Base-by-base conservation (phyloP, 2,329 filamentous ascomycete genomes). In the Fusarium nodosum region DNA sequence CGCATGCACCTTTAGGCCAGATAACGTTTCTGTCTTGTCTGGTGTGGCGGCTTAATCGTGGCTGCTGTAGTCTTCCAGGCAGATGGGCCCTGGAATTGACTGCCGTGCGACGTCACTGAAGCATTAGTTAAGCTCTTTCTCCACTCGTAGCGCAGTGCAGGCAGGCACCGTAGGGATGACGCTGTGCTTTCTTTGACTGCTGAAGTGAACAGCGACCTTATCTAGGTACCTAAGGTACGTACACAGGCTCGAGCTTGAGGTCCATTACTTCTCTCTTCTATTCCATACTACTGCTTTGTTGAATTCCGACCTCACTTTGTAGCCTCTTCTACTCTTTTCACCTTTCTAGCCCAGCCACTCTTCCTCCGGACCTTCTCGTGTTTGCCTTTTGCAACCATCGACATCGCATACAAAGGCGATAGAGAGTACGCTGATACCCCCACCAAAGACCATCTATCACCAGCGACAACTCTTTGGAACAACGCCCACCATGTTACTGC, bases 401-500 rank as follows among this genome's bases (percentile, higher is more conserved):
- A 26, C 34, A 36, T 30, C 42, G n/a, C 10, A 16, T 46, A n/a
- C 45, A 42, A 31, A 56, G 34, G 28, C 44, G 54, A 26, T 42
- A 38, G 34, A 62, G 47, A 57, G 28, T 54, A 56, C 60, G 45
- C 22, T 42, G 16, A 47, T 26, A 60, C 57, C 67, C 68, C 68
- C 68, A 56, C 67, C 50, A 71, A 48, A 47, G 39, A 15, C 36
- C 24, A 20, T 50, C 18, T 28, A 47, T 51, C 45, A 30, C 58
- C 38, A 55, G 42, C 65, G 51, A 45, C 65, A 64, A 38, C 41
- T 58, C 47, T 57, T 45, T 13, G 24, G 24, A 28, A 50, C 45
- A 58, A 47, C 44, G 26, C 36, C 42, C 77, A 82, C 77, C 69
- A 97, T 97, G 89, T 86, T 97, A 76, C 85, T 97, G 59, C 89